Percentiles rank a stretch among this genome's conserved stretches.
These are phyloP conservation scores for Posidonia oceanica DNA, from an alignment of 116 monocot genomes.

Conservation along the genomic window DNA sequence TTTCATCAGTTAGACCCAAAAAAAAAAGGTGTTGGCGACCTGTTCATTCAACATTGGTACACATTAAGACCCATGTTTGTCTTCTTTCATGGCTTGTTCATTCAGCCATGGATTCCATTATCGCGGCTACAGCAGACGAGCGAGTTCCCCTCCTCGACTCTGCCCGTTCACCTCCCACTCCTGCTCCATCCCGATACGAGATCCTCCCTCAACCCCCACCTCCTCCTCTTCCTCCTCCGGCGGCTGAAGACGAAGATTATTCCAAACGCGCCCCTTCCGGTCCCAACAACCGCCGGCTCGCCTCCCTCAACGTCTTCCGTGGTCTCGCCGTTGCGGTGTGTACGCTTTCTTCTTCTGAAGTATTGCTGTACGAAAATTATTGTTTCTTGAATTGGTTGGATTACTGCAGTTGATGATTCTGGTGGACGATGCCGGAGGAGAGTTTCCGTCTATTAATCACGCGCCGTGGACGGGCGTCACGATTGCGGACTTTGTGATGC, in stretches of 20 bases:
- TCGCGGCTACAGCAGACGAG: conserved; percentile 19
- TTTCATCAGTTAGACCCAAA: too few relatives aligned
- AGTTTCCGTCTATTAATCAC: conserved; percentile 78
- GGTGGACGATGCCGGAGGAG: conserved; percentile 85
- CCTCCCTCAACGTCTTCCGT: conserved; percentile 93
- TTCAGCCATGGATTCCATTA: conserved; percentile 9
- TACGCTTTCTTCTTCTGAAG: neutral
- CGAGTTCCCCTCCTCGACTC: conserved; percentile 22
- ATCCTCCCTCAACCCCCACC: conserved; percentile 24
- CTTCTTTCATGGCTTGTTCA: too few relatives aligned
- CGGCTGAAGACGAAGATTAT: too few relatives aligned
- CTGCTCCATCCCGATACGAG: conserved; percentile 14
- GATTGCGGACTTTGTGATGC: conserved; percentile 92
- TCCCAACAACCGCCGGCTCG: conserved; percentile 29
- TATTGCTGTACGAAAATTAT: neutral
- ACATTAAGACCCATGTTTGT: too few relatives aligned
- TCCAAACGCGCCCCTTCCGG: too few relatives aligned
- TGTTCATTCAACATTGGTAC: too few relatives aligned
- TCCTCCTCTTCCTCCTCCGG: neutral
- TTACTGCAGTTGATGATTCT: conserved; percentile 76
- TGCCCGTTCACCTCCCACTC: neutral
- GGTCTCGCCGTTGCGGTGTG: conserved; percentile 82
- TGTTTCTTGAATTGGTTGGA: neutral
- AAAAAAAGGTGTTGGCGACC: too few relatives aligned
- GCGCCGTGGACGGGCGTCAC: conserved; percentile 93